Base-by-base conservation (phyloP, 257 asterid species). In the Scutellaria galericulata region DNA sequence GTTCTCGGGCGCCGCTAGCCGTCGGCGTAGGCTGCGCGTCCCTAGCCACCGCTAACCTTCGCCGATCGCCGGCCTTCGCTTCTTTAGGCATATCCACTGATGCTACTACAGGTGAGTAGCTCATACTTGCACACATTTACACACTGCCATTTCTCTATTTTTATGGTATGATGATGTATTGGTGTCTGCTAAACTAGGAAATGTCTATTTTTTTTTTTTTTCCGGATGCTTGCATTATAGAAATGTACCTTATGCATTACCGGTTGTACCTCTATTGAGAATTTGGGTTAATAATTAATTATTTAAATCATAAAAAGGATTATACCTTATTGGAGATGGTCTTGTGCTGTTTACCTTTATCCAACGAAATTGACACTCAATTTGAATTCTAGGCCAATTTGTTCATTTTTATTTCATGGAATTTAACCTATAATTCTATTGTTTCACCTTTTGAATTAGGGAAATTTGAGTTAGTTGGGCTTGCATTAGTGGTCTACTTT, bases 21-120 rank as follows among this genome's bases (percentile, higher is more conserved):
- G 82, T 72, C 47, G 86, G 91, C 54, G 35, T 83, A 7, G 88
- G 93, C 71, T 88, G 85, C 74, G 78, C 78, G 0, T 88, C 98
- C 8, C 20, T 91, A 52, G 91, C 84, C 41, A 88, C 92, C 37
- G 86, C 82, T 51, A 83, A 75, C 44, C 42, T 75, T 70, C 83
- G 81, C 77, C 87, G 84, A 12, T 80, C 92, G 2, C 84, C 81
- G 64, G 84, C 89, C 70, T 89, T 91, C 63, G 98, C 97, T 54
- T 89, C 86, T 65, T 64, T 85, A 10, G 76, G 90, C 85, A 74
- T 79, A 74, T 83, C 90, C 13, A 78, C 97, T 20, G 77, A 68
- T 62, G 79, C 97, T 51, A 73, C 77, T 64, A 73, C 85, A 44
- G 78, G 89, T 81, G 65, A 71, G 69, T 20, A 10, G 37, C 12